A percentile compares a stretch with the other conserved stretches of the same genome.
Evolutionary conservation across 2,329 filamentous ascomycete genomes (phyloP).

Genomic region (Penicillium sp.): DNA sequence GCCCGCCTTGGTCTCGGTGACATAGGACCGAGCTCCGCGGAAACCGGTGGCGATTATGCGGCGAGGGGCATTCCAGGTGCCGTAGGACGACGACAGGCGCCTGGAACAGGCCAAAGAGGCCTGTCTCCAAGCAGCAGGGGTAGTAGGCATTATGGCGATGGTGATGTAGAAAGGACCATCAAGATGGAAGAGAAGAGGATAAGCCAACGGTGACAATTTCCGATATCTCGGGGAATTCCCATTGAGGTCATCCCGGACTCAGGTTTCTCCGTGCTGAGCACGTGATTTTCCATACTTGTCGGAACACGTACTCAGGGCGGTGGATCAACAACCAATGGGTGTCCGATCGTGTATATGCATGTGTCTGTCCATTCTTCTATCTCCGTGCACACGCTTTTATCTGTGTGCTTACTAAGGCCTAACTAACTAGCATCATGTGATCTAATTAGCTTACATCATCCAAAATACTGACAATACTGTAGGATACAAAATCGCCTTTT

Average conservation of each 20-base stretch:
- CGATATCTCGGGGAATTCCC: slow-evolving; percentile 21
- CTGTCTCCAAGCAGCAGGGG: slow-evolving; percentile 72
- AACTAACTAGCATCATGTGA: no score
- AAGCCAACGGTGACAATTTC: slow-evolving; percentile 16
- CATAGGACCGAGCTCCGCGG: slow-evolving; percentile 62
- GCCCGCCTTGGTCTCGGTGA: slow-evolving; percentile 72
- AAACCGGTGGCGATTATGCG: slow-evolving; percentile 38
- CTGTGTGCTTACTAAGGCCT: no score
- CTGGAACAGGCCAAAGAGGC: slow-evolving; percentile 62
- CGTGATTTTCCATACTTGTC: background rate
- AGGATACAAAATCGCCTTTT: no score
- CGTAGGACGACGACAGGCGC: slow-evolving; percentile 45
- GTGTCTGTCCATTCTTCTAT: no score
- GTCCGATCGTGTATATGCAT: no score
- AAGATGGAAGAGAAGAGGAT: slow-evolving; percentile 23
- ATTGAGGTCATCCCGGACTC: slow-evolving; percentile 9
- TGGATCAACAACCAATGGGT: no score
- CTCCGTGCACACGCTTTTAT: no score
- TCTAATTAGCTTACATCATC: no score
- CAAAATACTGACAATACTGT: no score
- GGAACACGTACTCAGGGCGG: no score
- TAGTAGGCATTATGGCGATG: slow-evolving; percentile 58
- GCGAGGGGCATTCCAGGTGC: slow-evolving; percentile 43
- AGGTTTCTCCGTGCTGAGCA: slow-evolving; percentile 17
- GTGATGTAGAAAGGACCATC: slow-evolving; percentile 23